A percentile compares a stretch with the other conserved stretches of the same genome.
Evolutionary conservation across 352 stramenopile genomes (phyloP).

Genomic region (Phytophthora pinifolia): DNA sequence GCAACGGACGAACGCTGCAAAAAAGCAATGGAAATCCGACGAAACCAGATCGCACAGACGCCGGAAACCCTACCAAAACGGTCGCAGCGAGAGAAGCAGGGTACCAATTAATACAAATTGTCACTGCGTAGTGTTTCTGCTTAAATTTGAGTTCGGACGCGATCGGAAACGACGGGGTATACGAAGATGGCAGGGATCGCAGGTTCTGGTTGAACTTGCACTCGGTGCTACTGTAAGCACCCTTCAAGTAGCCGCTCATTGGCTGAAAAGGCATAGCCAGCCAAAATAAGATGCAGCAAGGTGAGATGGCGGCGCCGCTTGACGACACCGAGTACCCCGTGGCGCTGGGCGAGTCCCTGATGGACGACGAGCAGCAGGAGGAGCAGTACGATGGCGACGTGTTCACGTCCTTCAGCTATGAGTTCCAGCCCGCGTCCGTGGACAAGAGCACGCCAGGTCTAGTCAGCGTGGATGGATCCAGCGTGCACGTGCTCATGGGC

Average conservation of each 20-base stretch:
- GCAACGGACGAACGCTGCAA: constrained; percentile 15
- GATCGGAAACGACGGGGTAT: constrained; percentile 10
- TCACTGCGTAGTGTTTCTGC: neutral
- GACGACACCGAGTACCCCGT: constrained; percentile 65
- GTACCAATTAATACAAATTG: neutral
- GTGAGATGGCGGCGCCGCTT: constrained; percentile 14
- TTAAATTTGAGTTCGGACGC: neutral
- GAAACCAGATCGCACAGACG: constrained; percentile 18
- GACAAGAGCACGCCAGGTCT: constrained; percentile 65
- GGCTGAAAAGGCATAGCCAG: constrained; percentile 17
- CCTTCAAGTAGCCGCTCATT: constrained; percentile 17
- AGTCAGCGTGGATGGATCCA: constrained; percentile 64
- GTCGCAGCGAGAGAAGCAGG: neutral
- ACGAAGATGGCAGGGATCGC: constrained; percentile 11
- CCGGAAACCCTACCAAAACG: constrained; percentile 11
- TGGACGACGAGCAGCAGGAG: constrained; percentile 9
- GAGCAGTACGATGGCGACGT: constrained; percentile 28
- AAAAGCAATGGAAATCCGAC: constrained; percentile 6
- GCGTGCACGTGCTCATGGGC: constrained; percentile 65
- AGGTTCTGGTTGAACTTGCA: constrained; percentile 35
- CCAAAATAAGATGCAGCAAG: constrained; percentile 13
- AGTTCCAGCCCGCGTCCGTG: constrained; percentile 83
- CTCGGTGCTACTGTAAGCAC: constrained; percentile 11
- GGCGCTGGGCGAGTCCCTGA: constrained; percentile 49
- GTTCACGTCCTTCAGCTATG: constrained; percentile 71